Percentiles rank a stretch among this genome's conserved stretches.
These are phyloP conservation scores for Xylaria longipes DNA, from an alignment of 495 filamentous ascomycete genomes.

Conservation along the genomic window DNA sequence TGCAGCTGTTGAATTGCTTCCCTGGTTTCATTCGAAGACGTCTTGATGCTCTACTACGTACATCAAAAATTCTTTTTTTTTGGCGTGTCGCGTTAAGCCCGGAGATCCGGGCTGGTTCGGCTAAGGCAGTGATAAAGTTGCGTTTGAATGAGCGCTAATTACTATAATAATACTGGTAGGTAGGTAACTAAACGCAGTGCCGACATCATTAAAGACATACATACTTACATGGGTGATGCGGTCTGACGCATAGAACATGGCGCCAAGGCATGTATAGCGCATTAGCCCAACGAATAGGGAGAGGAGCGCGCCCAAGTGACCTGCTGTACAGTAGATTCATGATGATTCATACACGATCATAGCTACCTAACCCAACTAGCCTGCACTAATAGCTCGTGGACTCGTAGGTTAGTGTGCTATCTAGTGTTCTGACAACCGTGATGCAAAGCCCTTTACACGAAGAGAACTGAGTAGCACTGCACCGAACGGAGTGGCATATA, in stretches of 20 bases:
- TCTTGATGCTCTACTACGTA: background rate
- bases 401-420: background rate
- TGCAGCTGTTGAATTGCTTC: background rate
- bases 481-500: too few relatives aligned
- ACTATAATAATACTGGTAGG: background rate
- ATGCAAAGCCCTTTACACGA: too few relatives aligned
- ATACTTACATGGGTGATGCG: background rate
- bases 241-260: background rate
- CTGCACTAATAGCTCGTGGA: background rate
- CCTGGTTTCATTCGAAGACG: background rate
- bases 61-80: background rate
- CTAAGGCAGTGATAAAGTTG: background rate
- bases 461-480: too few relatives aligned
- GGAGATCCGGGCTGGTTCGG: background rate
- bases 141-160: background rate
- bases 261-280: background rate
- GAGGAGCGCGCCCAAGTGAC: background rate
- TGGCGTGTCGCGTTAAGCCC: background rate
- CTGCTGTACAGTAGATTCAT: background rate
- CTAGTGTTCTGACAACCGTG: background rate
- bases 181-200: background rate
- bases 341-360: slow-evolving; percentile 12
- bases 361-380: background rate
- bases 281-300: background rate
- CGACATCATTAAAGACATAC: background rate